Evolutionary conservation across 1,139 yeast genomes (phyloP), one percentile per base, ranked within the genome.

Genomic region (Casaregolazyma suthepensis): DNA sequence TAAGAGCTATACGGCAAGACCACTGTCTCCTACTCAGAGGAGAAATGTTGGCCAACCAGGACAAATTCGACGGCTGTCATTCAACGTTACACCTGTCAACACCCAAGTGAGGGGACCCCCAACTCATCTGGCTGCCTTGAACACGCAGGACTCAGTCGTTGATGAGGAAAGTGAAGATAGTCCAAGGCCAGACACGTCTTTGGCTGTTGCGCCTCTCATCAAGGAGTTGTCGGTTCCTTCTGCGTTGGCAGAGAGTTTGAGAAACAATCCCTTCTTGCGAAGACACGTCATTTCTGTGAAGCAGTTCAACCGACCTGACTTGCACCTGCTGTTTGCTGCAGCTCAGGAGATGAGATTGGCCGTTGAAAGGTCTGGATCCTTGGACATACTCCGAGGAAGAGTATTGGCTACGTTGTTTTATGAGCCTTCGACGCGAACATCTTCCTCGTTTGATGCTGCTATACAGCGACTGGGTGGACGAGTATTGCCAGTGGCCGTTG

Each of bases 391-490:
- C 74, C 81, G 84, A 73, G 96, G 98, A 58, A 84, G 96, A 68
- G 84, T 94, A 52, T 78, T 94, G 68, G 89, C 97, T 51, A 93
- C 98, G 22, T 85, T 94, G 79, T 94, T 94, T 77, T 94, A 90
- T 71, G 99, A 94, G 76, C 99, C 99, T 64, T 89, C 97, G 10
- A 94, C 99, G 48, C 82, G 99, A 74, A 94, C 99, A 35, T 82
- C 95, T 17, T 83, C 97, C 22, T 91, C 98, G 1, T 94, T 94
- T 70, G 96, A 94, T 71, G 96, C 97, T 64, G 99, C 99, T 58
- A 94, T 94, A 99, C 98, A 94, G 78, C 87, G 99, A 76, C 80
- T 94, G 66, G 99, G 99, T 71, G 99, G 99, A 69, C 84, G 96
- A 72, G 96, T 91, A 62, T 87, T 94, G 63, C 81, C 95, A 52